phyloP scores from a whole-genome alignment of 305 asterid species.

The Fraxinus xanthoxyloides region DNA sequence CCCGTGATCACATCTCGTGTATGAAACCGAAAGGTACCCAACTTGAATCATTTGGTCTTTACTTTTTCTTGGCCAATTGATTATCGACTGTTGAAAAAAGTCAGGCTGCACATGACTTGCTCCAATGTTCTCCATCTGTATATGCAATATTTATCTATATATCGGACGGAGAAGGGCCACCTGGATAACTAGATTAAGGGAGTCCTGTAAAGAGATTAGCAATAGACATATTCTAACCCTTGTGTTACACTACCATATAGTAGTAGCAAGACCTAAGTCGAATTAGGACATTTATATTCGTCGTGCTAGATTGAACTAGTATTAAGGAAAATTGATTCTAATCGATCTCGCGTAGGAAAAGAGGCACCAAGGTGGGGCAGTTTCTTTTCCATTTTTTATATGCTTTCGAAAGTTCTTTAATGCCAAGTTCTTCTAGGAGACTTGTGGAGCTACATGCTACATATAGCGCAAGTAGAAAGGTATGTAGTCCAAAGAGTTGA shows the following conservation, averaged over 20 bases:
- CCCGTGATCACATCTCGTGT: slow-evolving; percentile 40
- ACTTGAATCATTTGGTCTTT: slow-evolving; percentile 26
- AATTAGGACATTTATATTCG: neutral
- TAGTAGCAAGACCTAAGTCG: neutral
- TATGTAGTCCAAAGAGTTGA: neutral
- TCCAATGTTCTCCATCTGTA: neutral
- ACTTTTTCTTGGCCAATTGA: neutral
- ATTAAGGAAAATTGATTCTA: neutral
- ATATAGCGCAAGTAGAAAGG: neutral
- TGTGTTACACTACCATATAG: neutral
- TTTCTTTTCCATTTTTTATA: neutral
- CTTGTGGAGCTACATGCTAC: neutral
- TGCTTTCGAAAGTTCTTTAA: neutral
- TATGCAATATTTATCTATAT: too few relatives aligned
- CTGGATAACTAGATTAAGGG: neutral
- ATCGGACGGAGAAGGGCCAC: neutral
- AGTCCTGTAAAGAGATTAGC: neutral
- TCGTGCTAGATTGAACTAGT: neutral
- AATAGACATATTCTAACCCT: neutral
- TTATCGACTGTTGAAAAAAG: neutral
- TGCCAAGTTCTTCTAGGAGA: neutral
- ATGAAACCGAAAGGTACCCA: slow-evolving; percentile 32
- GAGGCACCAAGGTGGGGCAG: neutral
- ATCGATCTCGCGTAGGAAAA: neutral
- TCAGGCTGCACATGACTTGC: neutral